Base-by-base conservation (phyloP, 352 stramenopile species). In the Phytophthora pseudosyringae region DNA sequence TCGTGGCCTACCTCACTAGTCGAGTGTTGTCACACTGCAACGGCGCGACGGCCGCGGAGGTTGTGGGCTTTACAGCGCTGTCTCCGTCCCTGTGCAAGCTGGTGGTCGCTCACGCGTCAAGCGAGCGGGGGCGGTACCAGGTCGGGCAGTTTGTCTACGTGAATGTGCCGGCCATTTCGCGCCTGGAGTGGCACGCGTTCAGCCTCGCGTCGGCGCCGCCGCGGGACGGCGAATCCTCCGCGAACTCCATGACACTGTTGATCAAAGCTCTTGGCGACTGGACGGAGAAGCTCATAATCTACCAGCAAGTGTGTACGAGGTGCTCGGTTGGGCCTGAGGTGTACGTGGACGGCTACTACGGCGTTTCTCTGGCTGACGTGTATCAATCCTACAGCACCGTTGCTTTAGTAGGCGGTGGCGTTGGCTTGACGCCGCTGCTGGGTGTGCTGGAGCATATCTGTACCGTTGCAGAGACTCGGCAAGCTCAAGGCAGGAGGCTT, bases 281-380 rank as follows among this genome's bases (percentile, higher is more conserved):
- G 80, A 86, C 76, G 1, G 33, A 67, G 4, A 57, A 83, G 25
- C 51, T 89, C 3, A 60, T 81, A 36, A 18, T 49, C 1, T 69
- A 85, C 45, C 36, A 70, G 8, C 47, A 75, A 21, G 11, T 62
- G 11, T 82, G 69, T 38, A 21, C 56, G 13, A 21, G 35, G 13
- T 11, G 57, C 7, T 6, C 43, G 8, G 29, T 54, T 1, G 31
- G 61, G 8, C 78, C 80, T 1, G 50, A 71, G 38, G 54, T 86
- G 38, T 79, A 85, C 21, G 57, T 86, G 38, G 76, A 88, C 50
- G 81, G 76, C 1, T 86, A 71, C 53, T 89, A 89, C 56, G 73
- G 73, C 9, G 31, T 62, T 4, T 83, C 73, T 28, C 39, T 83
- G 3, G 12, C 18, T n/a, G 50, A 72, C 5, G 28, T 43, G 7